Evolutionary conservation across 805 yeast genomes (phyloP), one percentile per base, ranked within the genome.

Genomic region (Saturnispora ahearnii): DNA sequence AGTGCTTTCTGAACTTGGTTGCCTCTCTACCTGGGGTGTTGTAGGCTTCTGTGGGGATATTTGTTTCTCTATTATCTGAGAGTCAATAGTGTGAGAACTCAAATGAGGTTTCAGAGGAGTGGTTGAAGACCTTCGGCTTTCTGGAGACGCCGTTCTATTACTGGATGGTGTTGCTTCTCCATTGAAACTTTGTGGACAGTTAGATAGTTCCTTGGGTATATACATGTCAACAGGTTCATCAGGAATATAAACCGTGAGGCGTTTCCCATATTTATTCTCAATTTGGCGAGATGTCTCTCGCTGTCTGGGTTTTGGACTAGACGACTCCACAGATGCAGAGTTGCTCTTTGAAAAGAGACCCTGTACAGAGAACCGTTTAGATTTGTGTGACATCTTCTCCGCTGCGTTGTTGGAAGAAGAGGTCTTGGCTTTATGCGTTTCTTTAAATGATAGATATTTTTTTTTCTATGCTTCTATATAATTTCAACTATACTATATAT

Each of bases 291-390:
- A 42, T 29, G 45, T 30, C 13, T 28, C 31, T 18, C 47, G 34
- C 30, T 15, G 21, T 34, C 34, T 34, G 13, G 47, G 31, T 4
- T 7, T 26, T 9, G 13, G 15, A n/a, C 30, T 21, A 1, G 9
- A 15, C 12, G 30, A 22, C 5, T 42, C 31, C 37, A 24, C 41
- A 7, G 31, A 42, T 36, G 44, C 31, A 22, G 33, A 40, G 24
- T 32, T 34, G 3, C 44, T 41, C 32, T 46, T 48, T 11, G 53
- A 42, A 46, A 54, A 54, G 18, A 54, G 41, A 24, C 46, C 49
- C n/a, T 46, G 45, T 5, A 54, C 34, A 2, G 57, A 54, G 7
- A 54, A 42, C 30, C 57, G 30, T 21, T 48, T 48, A 15, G 51
- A 43, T 26, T 33, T 48, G 22, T 37, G 29, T 30, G 46, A 48